phyloP scores from a whole-genome alignment of 805 yeast species.

The Pichia insulana region DNA sequence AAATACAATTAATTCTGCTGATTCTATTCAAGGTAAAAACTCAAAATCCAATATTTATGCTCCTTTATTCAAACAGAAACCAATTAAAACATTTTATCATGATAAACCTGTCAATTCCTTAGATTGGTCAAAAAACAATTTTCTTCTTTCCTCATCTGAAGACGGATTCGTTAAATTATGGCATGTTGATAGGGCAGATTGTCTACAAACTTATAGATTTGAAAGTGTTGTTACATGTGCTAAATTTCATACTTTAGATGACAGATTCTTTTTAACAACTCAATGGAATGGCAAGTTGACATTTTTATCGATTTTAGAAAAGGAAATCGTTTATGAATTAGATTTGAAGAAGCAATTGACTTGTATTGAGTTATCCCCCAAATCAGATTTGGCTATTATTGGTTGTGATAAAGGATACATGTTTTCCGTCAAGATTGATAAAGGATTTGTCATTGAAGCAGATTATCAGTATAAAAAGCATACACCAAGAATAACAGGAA shows the following conservation, averaged over 20 bases:
- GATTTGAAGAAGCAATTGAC: conserved; percentile 60
- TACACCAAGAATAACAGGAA: conserved; percentile 68
- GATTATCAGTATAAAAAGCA: conserved; percentile 39
- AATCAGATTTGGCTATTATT: conserved; percentile 47
- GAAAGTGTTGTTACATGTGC: conserved; percentile 79
- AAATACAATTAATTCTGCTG: conserved; percentile 1
- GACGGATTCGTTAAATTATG: conserved; percentile 77
- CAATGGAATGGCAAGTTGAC: conserved; percentile 68
- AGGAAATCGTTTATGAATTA: conserved; percentile 48
- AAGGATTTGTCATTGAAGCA: conserved; percentile 33
- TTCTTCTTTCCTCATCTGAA: conserved; percentile 71
- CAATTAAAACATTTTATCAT: conserved; percentile 54
- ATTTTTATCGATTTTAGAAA: conserved; percentile 81
- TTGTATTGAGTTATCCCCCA: conserved; percentile 64
- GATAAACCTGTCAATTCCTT: conserved; percentile 59
- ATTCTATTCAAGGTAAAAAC: neutral
- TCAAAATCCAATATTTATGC: conserved; percentile 39
- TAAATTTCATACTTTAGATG: conserved; percentile 77
- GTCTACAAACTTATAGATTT: conserved; percentile 58
- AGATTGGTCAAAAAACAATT: conserved; percentile 85
- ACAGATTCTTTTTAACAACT: conserved; percentile 76
- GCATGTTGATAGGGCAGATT: conserved; percentile 64
- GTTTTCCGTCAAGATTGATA: conserved; percentile 50
- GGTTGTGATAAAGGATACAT: conserved; percentile 79
- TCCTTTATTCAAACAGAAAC: conserved; percentile 68